These are phyloP conservation scores for Teratosphaeria epicoccoides DNA, from an alignment of 2,329 filamentous ascomycete species.

Conservation along the genomic window DNA sequence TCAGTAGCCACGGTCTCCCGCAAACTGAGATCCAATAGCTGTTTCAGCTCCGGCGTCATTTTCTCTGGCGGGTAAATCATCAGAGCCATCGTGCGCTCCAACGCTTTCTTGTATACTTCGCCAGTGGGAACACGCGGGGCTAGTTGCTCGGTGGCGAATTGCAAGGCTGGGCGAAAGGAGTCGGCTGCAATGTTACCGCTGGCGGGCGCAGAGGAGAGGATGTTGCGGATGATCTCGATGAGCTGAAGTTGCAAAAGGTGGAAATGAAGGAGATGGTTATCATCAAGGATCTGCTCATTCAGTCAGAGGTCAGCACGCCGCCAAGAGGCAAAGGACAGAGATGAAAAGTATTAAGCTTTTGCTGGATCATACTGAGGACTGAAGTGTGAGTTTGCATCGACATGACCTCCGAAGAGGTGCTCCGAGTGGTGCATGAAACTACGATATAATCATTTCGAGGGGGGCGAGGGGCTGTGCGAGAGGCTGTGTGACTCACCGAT, in stretches of 20 bases:
- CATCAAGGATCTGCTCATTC: conserved; percentile 65
- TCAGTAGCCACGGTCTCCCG: conserved; percentile 72
- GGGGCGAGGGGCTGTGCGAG: conserved; percentile 4
- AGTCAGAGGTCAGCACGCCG: conserved; percentile 5
- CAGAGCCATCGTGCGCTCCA: conserved; percentile 88
- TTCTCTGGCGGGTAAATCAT: conserved; percentile 78
- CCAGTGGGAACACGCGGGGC: conserved; percentile 78
- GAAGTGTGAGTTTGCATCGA: conserved; percentile 88
- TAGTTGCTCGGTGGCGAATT: conserved; percentile 79
- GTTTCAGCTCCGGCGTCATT: conserved; percentile 63
- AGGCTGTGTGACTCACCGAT: conserved; percentile 55
- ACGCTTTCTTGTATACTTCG: conserved; percentile 67
- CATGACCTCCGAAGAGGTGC: conserved; percentile 58
- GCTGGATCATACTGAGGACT: conserved; percentile 72
- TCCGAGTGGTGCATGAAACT: conserved; percentile 99
- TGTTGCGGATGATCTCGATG: conserved; percentile 79
- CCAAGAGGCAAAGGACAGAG: background rate
- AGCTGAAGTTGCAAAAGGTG: conserved; percentile 80
- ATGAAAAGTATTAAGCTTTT: background rate
- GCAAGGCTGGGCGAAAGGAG: conserved; percentile 69
- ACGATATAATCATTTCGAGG: conserved; percentile 78
- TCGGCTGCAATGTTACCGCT: conserved; percentile 48
- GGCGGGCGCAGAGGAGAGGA: conserved; percentile 27
- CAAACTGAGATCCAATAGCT: conserved; percentile 67
- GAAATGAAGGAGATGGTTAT: conserved; percentile 75